These are phyloP conservation scores for Heliamphora ciliata DNA, from an alignment of 179 eudicot species.

Conservation along the genomic window DNA sequence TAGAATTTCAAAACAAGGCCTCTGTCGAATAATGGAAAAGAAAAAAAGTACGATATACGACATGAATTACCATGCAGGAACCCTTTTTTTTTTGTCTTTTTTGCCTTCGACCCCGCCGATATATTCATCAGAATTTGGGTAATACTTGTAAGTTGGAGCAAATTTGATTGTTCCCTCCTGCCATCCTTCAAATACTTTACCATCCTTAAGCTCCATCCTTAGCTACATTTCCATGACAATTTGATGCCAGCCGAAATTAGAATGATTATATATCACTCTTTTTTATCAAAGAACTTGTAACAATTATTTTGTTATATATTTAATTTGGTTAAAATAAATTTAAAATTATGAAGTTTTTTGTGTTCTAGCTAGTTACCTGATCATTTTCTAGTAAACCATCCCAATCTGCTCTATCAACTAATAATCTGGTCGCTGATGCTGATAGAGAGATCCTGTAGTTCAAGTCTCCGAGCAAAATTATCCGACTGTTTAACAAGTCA, in stretches of 20 bases:
- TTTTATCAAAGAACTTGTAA: too few relatives aligned
- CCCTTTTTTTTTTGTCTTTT: slow-evolving; percentile 34
- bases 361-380: slow-evolving; percentile 27
- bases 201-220: slow-evolving; percentile 29
- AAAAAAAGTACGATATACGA: too few relatives aligned
- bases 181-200: slow-evolving; percentile 41
- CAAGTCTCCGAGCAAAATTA: slow-evolving; percentile 41
- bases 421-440: slow-evolving; percentile 20
- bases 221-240: slow-evolving; percentile 19
- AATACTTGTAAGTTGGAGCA: slow-evolving; percentile 44
- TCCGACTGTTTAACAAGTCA: slow-evolving; percentile 21
- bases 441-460: slow-evolving; percentile 38
- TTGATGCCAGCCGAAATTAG: too few relatives aligned
- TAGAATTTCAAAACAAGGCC: too few relatives aligned
- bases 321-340: too few relatives aligned
- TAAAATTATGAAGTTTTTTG: too few relatives aligned
- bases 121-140: slow-evolving; percentile 31
- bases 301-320: too few relatives aligned
- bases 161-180: slow-evolving; percentile 37
- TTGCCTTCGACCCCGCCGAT: slow-evolving; percentile 23
- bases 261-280: too few relatives aligned
- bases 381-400: slow-evolving; percentile 30
- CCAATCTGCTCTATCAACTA: slow-evolving; percentile 31
- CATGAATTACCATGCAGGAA: slow-evolving; percentile 42
- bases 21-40: too few relatives aligned